Evolutionary conservation across 805 yeast genomes (phyloP), one percentile per base, ranked within the genome.

Genomic region (Lipomyces lipofer): DNA sequence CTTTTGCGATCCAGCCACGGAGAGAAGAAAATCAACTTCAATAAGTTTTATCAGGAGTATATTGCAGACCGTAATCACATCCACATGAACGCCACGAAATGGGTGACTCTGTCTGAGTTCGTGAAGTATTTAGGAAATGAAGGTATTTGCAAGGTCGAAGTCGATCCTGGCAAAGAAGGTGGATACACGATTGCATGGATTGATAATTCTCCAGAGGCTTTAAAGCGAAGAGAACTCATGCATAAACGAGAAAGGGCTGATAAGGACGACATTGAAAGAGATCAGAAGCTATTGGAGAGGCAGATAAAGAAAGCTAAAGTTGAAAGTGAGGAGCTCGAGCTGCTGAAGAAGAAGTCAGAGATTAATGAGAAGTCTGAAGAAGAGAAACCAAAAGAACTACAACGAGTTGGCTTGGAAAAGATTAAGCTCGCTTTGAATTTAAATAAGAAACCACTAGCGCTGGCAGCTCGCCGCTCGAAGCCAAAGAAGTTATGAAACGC

Each of bases 1-100:
- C 73, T 85, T 17, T 71, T 94, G 53, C 74, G 79, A 43, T 72
- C 81, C 22, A 78, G 80, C 42, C 98, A 92, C 68, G 96, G 97
- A 4, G 87, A 88, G 48, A 90, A 89, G 68, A 72, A 74, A 54
- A 78, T 91, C 42, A 84, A 83, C 52, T 92, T 90, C 2, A 94
- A 94, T 71, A 79, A 82, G 66, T 89, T 88, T 65, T 94, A 94
- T 72, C 95, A 91, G 66, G 97, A 91, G 67, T 85, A 85, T 66
- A 92, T 94, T 53, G 78, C 79, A 56, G 88, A 92, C 67, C 81
- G 81, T 64, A 81, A 87, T 53, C 98, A 94, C 69, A 74, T 90
- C 9, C 99, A 92, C 69, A 81, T 94, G 85, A 90, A 89, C 63
- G 83, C 97, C 1, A 94, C 99, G 0, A 76, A 76, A 54, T 94